phyloP scores from a whole-genome alignment of 768 basidiomycete genomes.

The Leucosporidium creatinivorum region DNA sequence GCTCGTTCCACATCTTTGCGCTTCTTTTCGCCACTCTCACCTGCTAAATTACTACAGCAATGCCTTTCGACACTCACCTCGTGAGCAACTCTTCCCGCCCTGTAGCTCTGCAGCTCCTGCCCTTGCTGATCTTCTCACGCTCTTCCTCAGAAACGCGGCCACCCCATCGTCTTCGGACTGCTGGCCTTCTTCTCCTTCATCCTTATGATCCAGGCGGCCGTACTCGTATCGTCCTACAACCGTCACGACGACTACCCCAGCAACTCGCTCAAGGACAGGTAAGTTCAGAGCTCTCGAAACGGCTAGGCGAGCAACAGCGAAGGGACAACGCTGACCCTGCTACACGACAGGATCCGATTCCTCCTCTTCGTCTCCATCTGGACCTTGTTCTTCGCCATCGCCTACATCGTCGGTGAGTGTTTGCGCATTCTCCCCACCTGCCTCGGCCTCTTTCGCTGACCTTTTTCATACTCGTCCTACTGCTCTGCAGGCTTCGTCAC shows the following conservation, averaged over 20 bases:
- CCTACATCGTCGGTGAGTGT: slow-evolving; percentile 30
- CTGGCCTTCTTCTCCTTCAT: slow-evolving; percentile 27
- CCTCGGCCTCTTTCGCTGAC: background rate
- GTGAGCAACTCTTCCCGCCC: background rate
- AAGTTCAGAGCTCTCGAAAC: background rate
- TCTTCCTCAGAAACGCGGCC: slow-evolving; percentile 20
- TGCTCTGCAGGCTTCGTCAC: slow-evolving; percentile 24
- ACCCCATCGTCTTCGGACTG: slow-evolving; percentile 26
- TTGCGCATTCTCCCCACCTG: background rate
- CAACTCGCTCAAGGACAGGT: slow-evolving; percentile 16
- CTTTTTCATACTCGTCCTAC: background rate
- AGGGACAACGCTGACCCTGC: too few species aligned
- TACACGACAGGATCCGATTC: slow-evolving; percentile 19
- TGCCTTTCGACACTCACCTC: slow-evolving; percentile 20
- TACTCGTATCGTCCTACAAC: slow-evolving; percentile 23
- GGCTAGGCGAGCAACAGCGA: too few species aligned
- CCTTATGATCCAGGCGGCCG: slow-evolving; percentile 21
- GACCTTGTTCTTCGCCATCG: slow-evolving; percentile 30
- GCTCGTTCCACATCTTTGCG: background rate
- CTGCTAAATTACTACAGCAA: background rate
- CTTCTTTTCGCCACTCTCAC: background rate
- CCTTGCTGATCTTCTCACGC: background rate
- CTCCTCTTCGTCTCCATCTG: slow-evolving; percentile 32
- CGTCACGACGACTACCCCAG: slow-evolving; percentile 17
- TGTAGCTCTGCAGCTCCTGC: background rate